Evolutionary conservation across 192 early-diverging fungal species (phyloP).

Genomic region (Coemansia sp.): DNA sequence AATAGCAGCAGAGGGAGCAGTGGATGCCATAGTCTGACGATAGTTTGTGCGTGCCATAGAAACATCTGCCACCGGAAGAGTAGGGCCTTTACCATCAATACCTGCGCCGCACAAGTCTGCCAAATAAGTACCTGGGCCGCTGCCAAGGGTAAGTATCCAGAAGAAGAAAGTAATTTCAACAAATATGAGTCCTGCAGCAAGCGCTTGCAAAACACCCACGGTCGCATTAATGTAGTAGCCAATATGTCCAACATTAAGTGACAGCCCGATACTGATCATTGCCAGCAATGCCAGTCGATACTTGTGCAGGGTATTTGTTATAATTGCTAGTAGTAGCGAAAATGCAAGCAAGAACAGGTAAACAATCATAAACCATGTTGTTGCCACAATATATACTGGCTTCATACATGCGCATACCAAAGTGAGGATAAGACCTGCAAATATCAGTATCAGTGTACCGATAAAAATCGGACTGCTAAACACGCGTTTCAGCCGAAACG

Average conservation of each 20-base stretch:
- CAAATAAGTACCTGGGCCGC: slow-evolving; percentile 59
- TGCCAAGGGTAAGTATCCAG: slow-evolving; percentile 70
- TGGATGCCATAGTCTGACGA: slow-evolving; percentile 36
- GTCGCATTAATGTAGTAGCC: slow-evolving; percentile 52
- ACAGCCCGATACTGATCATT: slow-evolving; percentile 40
- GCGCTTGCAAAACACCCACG: slow-evolving; percentile 42
- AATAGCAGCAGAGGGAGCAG: not conserved
- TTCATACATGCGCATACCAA: slow-evolving; percentile 45
- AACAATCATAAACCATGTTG: slow-evolving; percentile 52
- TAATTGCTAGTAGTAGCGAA: slow-evolving; percentile 26
- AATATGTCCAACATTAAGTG: slow-evolving; percentile 45
- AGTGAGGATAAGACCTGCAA: slow-evolving; percentile 31
- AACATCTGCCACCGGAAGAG: slow-evolving; percentile 13
- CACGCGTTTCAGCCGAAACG: slow-evolving; percentile 28
- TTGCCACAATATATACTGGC: slow-evolving; percentile 30
- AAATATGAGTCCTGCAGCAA: slow-evolving; percentile 54
- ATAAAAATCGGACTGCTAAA: slow-evolving; percentile 47
- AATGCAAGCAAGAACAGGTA: slow-evolving; percentile 30
- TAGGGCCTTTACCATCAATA: slow-evolving; percentile 30
- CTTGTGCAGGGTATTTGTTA: slow-evolving; percentile 40
- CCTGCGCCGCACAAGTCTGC: slow-evolving; percentile 47
- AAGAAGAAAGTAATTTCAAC: slow-evolving; percentile 57
- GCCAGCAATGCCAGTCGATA: slow-evolving; percentile 51
- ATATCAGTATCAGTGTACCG: slow-evolving; percentile 45
- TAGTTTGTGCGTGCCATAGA: slow-evolving; percentile 43